Base-by-base conservation (phyloP, 2,329 filamentous ascomycete species). In the Botrytis porri region DNA sequence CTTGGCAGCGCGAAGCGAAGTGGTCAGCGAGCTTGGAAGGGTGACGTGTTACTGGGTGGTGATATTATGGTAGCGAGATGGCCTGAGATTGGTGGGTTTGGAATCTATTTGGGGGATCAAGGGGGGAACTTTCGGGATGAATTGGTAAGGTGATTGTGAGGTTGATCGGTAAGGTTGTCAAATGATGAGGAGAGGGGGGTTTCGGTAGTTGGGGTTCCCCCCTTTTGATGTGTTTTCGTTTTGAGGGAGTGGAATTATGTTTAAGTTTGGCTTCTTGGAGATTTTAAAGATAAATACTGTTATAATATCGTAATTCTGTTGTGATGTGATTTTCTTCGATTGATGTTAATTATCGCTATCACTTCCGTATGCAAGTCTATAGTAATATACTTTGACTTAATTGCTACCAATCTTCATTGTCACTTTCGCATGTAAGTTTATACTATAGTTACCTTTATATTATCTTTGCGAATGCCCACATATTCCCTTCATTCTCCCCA, bases 231-330 rank as follows among this genome's bases (percentile, higher is more conserved):
- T 0, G 25, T n/a, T n/a, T 32, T 29, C n/a, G n/a, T 57, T 57
- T 57, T 14, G 14, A 18, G 51, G 7, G 16, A 3, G 16, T 3
- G n/a, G 2, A 51, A 14, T n/a, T 51, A 1, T n/a, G 12, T n/a
- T 5, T n/a, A 3, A n/a, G 3, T 14, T 16, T 7, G 12, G 12
- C 5, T n/a, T 6, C 1, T 0, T 51, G 25, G 5, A n/a, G 22
- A 51, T 14, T n/a, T 4, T 6, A 25, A 5, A 10, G 10, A n/a
- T 3, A 14, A 9, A 48, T 51, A 14, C 1, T 12, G 0, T 25
- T 0, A 0, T n/a, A 14, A 25, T 0, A 6, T 51, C 22, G 6
- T 51, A n/a, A 14, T 25, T 51, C 4, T 51, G 7, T 5, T 5
- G 48, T 51, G 9, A n/a, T n/a, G 4, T 6, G 4, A n/a, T 51